Percentiles rank a stretch among this genome's conserved stretches.
These are phyloP conservation scores for Cyclotella atomus DNA, from an alignment of 108 stramenopile genomes.

Conservation along the genomic window DNA sequence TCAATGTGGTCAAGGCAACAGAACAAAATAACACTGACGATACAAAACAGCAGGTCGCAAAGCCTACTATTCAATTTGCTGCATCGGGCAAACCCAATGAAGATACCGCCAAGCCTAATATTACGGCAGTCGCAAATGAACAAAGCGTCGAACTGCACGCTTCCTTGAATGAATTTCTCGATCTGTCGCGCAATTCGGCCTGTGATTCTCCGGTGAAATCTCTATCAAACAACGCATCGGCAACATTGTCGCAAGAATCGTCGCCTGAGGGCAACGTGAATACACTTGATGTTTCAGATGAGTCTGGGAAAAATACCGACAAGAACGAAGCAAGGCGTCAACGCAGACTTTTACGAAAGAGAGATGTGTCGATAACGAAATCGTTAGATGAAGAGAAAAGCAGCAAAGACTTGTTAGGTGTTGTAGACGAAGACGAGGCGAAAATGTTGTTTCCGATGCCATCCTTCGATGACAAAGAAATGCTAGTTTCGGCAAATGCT, in stretches of 20 bases:
- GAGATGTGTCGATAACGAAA: not conserved
- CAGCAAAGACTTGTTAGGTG: constrained; percentile 9
- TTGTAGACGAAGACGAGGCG: constrained; percentile 6
- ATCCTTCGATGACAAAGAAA: constrained; percentile 1
- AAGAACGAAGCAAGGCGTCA: constrained; percentile 30
- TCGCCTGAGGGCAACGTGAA: not conserved
- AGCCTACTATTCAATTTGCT: no score
- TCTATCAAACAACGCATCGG: not conserved
- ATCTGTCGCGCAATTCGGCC: not conserved
- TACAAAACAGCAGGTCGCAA: not conserved
- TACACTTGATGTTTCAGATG: not conserved
- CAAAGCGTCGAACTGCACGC: constrained; percentile 7
- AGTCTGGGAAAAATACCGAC: not conserved
- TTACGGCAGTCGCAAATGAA: not conserved
- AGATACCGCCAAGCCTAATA: not conserved
- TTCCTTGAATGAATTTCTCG: not conserved
- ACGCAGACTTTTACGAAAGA: constrained; percentile 15
- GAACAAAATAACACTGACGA: no score
- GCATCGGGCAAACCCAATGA: not conserved
- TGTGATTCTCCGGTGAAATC: not conserved
- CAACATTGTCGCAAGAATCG: not conserved
- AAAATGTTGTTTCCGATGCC: constrained; percentile 16
- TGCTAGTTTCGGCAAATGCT: not conserved
- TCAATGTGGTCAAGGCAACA: not conserved
- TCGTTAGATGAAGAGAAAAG: not conserved